Base-by-base conservation (phyloP, 2,329 filamentous ascomycete species). In the Epichloe sp. region DNA sequence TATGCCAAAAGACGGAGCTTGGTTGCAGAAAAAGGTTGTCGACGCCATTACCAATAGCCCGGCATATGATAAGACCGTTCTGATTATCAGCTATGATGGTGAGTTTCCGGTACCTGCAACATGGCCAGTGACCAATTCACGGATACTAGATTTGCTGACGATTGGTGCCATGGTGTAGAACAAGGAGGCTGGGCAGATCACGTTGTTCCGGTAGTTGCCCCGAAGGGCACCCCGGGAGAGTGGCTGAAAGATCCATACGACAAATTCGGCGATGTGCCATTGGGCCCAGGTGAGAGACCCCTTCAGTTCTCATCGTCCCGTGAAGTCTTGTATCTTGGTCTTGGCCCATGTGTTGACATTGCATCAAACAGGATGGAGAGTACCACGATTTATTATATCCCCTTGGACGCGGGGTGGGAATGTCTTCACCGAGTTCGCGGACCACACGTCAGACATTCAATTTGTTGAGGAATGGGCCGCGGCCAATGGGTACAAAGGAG, bases 141-240 rank as follows among this genome's bases (percentile, higher is more conserved):
- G 5, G 26, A 5, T 31, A 23, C 35, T 14, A n/a, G 21, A 40
- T n/a, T 40, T 15, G n/a, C 50, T 49, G 21, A 49, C 43, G 11
- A 17, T 23, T 17, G 17, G 35, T 40, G 40, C 21, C 21, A 15
- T 31, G 14, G 21, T 45, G 34, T 50, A 72, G 72, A 79, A 59
- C 71, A 71, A n/a, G 75, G 75, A 46, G 75, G 75, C 44, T 78
- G 68, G 61, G 74, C 74, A 10, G 75, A 78, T 53, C 73, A 77
- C 52, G 74, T 78, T 3, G 62, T 66, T 12, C 74, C 74, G 0
- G 70, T 70, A 50, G 69, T 75, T 52, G 67, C 74, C 0, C 71
- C 72, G 15, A 58, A 65, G 19, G 71, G 67, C 35, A 75, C 74
- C 0, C 57, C 70, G 0, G 75, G 75, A 5, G 75, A 78, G 57